Percentiles rank a stretch among this genome's conserved stretches.
Evolutionary conservation across 768 basidiomycete genomes (phyloP).

Genomic region (Rhodotorula kratochvilovae): DNA sequence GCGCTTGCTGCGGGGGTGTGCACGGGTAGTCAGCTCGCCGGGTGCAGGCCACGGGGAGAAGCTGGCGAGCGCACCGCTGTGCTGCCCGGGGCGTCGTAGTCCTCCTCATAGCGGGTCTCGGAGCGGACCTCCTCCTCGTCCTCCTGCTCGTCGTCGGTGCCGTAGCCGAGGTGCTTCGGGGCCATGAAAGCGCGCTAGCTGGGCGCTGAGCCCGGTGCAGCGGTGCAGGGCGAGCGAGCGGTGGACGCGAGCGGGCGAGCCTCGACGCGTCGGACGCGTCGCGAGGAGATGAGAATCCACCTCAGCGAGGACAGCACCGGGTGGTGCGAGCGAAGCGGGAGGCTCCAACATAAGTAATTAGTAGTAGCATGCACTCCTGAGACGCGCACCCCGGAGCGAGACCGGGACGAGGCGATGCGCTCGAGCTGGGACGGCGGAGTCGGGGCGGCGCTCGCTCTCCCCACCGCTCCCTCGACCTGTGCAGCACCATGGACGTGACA

Average conservation of each 20-base stretch:
- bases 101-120: neutral
- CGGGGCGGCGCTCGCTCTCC: no score
- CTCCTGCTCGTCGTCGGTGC: slow-evolving; percentile 19
- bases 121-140: neutral
- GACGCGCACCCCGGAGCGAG: no score
- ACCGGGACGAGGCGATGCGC: no score
- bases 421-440: neutral
- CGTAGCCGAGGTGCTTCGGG: slow-evolving; percentile 30
- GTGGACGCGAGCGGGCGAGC: neutral
- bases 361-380: no score
- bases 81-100: neutral
- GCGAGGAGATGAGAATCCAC: neutral
- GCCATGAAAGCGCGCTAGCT: neutral
- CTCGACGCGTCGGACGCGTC: neutral
- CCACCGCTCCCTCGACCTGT: neutral
- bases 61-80: slow-evolving; percentile 12
- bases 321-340: no score
- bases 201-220: neutral
- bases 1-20: slow-evolving; percentile 9
- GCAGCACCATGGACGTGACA: slow-evolving; percentile 24
- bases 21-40: neutral
- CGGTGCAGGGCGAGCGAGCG: neutral
- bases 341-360: no score
- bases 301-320: no score
- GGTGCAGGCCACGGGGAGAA: no score